Base-by-base conservation (phyloP, 106 monocot species). In the Platanthera zijinensis region DNA sequence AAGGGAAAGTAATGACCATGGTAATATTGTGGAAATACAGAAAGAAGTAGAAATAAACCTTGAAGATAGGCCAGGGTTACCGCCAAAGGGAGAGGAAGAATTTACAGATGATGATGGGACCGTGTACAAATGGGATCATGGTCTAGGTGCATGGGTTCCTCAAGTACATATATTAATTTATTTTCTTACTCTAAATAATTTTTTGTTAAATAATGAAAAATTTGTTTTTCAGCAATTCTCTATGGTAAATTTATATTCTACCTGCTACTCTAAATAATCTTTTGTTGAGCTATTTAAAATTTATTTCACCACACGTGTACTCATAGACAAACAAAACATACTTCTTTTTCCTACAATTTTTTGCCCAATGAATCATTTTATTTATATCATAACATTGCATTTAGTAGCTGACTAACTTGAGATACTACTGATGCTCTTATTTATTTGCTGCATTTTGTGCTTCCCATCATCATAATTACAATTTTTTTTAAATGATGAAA, bases 101-200 rank as follows among this genome's bases (percentile, higher is more conserved):
- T 99, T 99, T 71, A 94, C 88, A 50, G 99, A 99, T 78, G 99
- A 99, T 80, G 99, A 99, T 78, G 99, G 97, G 73, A 94, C 92
- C 50, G 73, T 78, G 51, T 99, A 99, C 78, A 99, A 94, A 66
- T 99, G 99, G 99, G 90, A 94, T 81, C 89, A 82, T 79, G 59
- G 70, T 62, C 83, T 89, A 64, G 84, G 90, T 77, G 89, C 83
- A 75, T 99, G 94, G 94, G 91, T 94, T 87, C 94, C 97, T 81
- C 97, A 99, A 83, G 97, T 99, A 78, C 74, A 82, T 80, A 50
- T 77, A 57, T 70, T 17, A 10, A 67, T 49, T 47, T 10, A 30
- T n/a, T 48, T 46, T 48, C 11, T 70, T 47, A 3, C 5, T 10
- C 32, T 47, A 48, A 14, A 15, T 12, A 17, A 17, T 48, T 18